Evolutionary conservation across 1,139 yeast species (phyloP).

Genomic region (Starmera stellimalicola): DNA sequence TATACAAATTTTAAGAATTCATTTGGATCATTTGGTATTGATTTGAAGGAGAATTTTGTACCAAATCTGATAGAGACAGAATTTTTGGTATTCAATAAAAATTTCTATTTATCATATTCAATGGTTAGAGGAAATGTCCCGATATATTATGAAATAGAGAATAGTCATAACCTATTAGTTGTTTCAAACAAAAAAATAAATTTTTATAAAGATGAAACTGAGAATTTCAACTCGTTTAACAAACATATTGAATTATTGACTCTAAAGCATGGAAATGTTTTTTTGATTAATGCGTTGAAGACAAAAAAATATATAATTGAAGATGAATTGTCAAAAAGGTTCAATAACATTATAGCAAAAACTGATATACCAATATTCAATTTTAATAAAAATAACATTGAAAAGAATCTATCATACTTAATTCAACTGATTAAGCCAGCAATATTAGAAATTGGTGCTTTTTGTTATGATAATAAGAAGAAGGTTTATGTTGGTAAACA

Average conservation of each 20-base stretch:
- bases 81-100: conserved; percentile 44
- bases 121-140: conserved; percentile 65
- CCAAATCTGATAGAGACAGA: conserved; percentile 64
- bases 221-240: conserved; percentile 55
- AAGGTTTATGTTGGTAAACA: conserved; percentile 53
- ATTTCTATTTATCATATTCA: conserved; percentile 46
- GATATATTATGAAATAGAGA: conserved; percentile 44
- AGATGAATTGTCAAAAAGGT: conserved; percentile 29
- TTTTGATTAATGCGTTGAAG: conserved; percentile 44
- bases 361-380: conserved; percentile 22
- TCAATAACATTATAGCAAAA: conserved; percentile 21
- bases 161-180: conserved; percentile 31
- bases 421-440: conserved; percentile 32
- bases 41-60: conserved; percentile 62
- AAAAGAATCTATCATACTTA: conserved; percentile 30
- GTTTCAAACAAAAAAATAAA: conserved; percentile 38
- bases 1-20: conserved; percentile 35
- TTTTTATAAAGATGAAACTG: conserved; percentile 51
- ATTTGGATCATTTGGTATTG: conserved; percentile 59
- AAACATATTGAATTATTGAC: conserved; percentile 52
- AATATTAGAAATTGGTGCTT: conserved; percentile 54
- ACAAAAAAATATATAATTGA: conserved; percentile 28
- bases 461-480: conserved; percentile 43
- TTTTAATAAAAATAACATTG: conserved; percentile 23
- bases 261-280: conserved; percentile 54